Evolutionary conservation across 352 stramenopile genomes (phyloP).

Genomic region (Phytophthora fragariaefolia): DNA sequence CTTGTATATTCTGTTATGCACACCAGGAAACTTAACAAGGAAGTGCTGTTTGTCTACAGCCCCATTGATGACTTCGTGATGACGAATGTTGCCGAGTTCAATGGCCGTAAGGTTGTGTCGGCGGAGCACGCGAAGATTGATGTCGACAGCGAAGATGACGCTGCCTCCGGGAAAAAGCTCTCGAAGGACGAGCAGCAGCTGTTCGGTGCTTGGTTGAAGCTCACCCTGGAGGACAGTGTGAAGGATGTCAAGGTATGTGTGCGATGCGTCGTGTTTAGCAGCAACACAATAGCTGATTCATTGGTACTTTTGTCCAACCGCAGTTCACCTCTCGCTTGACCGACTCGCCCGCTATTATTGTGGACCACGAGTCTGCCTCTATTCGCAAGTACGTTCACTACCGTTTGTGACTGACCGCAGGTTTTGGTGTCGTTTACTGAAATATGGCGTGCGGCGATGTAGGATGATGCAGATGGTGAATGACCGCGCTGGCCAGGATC

Average conservation of each 20-base stretch:
- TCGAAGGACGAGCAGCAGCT: constrained; percentile 86
- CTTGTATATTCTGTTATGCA: background rate
- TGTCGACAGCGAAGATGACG: constrained; percentile 70
- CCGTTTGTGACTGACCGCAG: background rate
- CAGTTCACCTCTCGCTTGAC: constrained; percentile 91
- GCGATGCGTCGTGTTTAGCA: background rate
- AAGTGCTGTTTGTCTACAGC: constrained; percentile 99
- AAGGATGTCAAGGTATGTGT: constrained; percentile 81
- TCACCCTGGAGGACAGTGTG: constrained; percentile 90
- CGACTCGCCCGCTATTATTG: constrained; percentile 98
- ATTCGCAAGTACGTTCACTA: constrained; percentile 89
- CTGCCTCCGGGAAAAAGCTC: constrained; percentile 59
- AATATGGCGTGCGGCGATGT: constrained; percentile 11
- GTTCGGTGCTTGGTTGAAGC: constrained; percentile 95
- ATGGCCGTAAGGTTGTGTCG: constrained; percentile 96
- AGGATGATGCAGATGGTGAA: constrained; percentile 99
- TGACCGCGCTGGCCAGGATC: constrained; percentile 66
- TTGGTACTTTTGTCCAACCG: background rate
- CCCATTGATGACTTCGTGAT: constrained; percentile 99
- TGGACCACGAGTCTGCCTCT: constrained; percentile 97
- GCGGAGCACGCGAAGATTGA: constrained; percentile 97
- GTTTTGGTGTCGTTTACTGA: background rate
- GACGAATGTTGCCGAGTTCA: constrained; percentile 97
- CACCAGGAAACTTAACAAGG: constrained; percentile 87
- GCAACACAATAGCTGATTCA: background rate